Evolutionary conservation across 2,329 filamentous ascomycete species (phyloP).

Genomic region (Atkinsonella texensis): DNA sequence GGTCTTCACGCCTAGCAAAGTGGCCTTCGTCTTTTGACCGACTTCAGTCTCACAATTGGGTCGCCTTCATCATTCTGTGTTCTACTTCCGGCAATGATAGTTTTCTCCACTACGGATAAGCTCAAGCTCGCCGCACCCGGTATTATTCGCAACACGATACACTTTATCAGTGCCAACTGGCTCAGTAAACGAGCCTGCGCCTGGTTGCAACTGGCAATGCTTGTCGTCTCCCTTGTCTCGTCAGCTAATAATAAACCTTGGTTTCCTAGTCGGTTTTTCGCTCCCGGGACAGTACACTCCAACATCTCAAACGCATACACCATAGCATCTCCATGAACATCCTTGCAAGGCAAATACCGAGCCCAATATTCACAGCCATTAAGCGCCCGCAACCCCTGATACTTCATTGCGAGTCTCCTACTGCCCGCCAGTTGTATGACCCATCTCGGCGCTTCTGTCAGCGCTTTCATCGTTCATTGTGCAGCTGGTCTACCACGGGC

Average conservation of each 20-base stretch:
- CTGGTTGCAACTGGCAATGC: neutral
- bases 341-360: neutral
- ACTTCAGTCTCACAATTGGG: neutral
- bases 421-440: neutral
- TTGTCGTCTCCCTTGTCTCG: neutral
- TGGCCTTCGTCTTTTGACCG: neutral
- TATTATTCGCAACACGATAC: neutral
- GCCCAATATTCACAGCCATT: neutral
- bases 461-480: slow-evolving; percentile 2
- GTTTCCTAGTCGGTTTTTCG: neutral
- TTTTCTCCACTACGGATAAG: neutral
- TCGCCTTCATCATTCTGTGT: neutral
- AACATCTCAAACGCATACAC: neutral
- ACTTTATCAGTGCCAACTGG: neutral
- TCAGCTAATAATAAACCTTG: neutral
- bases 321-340: slow-evolving; percentile 2
- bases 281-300: neutral
- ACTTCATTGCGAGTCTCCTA: neutral
- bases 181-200: neutral
- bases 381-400: neutral
- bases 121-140: neutral
- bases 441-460: slow-evolving; percentile 8
- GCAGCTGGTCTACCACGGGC: slow-evolving; percentile 7
- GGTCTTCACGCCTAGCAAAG: neutral
- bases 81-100: neutral